A percentile compares a stretch with the other conserved stretches of the same genome.
These are phyloP conservation scores for Monilinia vaccinii-corymbosi DNA, from an alignment of 2,329 filamentous ascomycete genomes.

Conservation along the genomic window DNA sequence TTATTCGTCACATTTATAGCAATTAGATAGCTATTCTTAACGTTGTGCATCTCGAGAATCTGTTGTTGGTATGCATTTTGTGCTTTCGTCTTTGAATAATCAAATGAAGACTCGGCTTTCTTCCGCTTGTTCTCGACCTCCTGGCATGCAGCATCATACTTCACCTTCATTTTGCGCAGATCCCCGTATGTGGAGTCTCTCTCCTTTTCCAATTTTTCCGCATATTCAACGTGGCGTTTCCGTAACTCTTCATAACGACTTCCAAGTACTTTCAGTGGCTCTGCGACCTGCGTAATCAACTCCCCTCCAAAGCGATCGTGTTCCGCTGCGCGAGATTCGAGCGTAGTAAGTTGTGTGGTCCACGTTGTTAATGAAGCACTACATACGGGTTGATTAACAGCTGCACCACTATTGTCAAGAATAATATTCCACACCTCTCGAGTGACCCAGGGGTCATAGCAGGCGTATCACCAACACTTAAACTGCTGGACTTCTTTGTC, in stretches of 20 bases:
- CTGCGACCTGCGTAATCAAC: constrained; percentile 70
- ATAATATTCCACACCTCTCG: constrained; percentile 52
- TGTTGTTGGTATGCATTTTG: constrained; percentile 89
- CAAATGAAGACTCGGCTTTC: constrained; percentile 89
- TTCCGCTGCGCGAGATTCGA: constrained; percentile 80
- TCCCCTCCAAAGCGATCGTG: constrained; percentile 79
- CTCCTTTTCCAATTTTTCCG: constrained; percentile 81
- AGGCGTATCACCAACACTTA: constrained; percentile 91
- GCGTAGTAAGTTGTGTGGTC: constrained; percentile 83
- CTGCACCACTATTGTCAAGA: constrained; percentile 7
- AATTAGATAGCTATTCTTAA: constrained; percentile 97
- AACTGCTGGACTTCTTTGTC: constrained; percentile 71
- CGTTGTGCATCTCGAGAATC: constrained; percentile 89
- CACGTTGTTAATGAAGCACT: constrained; percentile 94
- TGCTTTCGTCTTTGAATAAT: constrained; percentile 76
- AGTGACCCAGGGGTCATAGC: constrained; percentile 90
- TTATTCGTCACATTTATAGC: constrained; percentile 95
- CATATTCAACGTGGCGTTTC: constrained; percentile 84
- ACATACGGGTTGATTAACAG: constrained; percentile 6
- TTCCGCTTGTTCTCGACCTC: constrained; percentile 92
- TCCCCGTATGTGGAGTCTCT: constrained; percentile 76
- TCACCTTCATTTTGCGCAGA: constrained; percentile 80
- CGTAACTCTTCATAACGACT: constrained; percentile 81
- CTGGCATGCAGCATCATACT: constrained; percentile 88
- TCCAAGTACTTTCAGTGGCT: constrained; percentile 70